Percentiles rank a stretch among this genome's conserved stretches.
Conservation (phyloP, 345 rosid species). For the Clarkia xantiana region DNA sequence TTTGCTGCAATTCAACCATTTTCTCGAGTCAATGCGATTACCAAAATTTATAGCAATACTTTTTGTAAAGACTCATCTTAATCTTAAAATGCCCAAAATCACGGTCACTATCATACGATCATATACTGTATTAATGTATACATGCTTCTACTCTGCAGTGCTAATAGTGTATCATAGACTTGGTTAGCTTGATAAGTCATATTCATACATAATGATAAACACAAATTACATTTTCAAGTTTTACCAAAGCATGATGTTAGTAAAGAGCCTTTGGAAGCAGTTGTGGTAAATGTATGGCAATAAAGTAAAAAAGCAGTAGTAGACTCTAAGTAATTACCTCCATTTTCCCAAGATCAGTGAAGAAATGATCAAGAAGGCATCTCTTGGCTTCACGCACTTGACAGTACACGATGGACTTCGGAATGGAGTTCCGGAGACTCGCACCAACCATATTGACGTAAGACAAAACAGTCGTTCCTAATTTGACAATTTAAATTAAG, state of each 20-base stretch:
- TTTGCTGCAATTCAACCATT: conserved; percentile 38
- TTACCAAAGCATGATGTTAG: no score
- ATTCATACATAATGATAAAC: no score
- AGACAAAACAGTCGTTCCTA: conserved; percentile 84
- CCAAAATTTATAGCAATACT: no score
- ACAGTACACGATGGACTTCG: conserved; percentile 85
- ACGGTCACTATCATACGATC: no score
- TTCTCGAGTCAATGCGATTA: background rate
- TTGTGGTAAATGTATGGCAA: no score
- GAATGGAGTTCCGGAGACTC: conserved; percentile 76
- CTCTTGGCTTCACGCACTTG: conserved; percentile 99
- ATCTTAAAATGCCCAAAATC: no score
- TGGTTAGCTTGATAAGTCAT: background rate
- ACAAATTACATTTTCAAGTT: no score
- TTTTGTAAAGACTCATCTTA: no score
- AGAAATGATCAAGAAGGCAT: conserved; percentile 85
- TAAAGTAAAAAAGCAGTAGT: no score
- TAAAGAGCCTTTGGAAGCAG: no score
- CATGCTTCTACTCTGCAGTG: no score
- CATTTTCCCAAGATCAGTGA: conserved; percentile 79
- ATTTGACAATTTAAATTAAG: conserved; percentile 1
- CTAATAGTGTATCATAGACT: background rate
- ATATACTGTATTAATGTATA: no score
- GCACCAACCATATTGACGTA: conserved; percentile 92
- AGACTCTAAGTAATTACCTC: conserved; percentile 30